Evolutionary conservation across 1,139 yeast genomes (phyloP).

Genomic region (Kazachstania sp.): DNA sequence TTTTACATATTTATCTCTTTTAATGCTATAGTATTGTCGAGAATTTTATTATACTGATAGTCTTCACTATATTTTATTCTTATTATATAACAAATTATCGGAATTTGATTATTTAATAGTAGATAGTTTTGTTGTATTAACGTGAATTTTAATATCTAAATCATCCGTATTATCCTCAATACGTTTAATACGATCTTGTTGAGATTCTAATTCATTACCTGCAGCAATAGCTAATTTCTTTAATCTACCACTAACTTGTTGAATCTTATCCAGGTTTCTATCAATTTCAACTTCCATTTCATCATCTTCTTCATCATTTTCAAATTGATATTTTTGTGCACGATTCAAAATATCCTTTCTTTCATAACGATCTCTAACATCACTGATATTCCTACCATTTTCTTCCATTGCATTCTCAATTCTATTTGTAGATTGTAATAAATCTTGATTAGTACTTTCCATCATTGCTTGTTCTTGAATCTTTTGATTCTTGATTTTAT

Average conservation of each 20-base stretch:
- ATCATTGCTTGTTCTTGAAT: conserved; percentile 45
- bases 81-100: not conserved
- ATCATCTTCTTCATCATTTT: conserved; percentile 53
- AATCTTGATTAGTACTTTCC: conserved; percentile 38
- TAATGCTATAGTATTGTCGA: not conserved
- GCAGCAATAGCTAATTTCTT: conserved; percentile 45
- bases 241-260: conserved; percentile 41
- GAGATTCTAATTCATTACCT: conserved; percentile 45
- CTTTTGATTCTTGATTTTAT: conserved; percentile 55
- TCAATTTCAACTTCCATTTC: conserved; percentile 53
- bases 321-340: conserved; percentile 45
- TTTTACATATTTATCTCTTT: not conserved
- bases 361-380: conserved; percentile 30
- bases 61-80: not conserved
- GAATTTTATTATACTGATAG: not conserved
- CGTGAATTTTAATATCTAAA: conserved; percentile 46
- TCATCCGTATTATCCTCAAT: conserved; percentile 48
- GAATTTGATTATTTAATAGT: conserved; percentile 22
- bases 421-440: conserved; percentile 42
- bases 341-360: conserved; percentile 33
- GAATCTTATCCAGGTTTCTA: conserved; percentile 44
- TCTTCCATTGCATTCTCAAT: conserved; percentile 35
- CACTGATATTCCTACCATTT: conserved; percentile 17
- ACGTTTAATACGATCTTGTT: conserved; percentile 46
- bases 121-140: conserved; percentile 35